A percentile compares a stretch with the other conserved stretches of the same genome.
Conservation (phyloP, 345 rosid species). For the Citrus unshiu region DNA sequence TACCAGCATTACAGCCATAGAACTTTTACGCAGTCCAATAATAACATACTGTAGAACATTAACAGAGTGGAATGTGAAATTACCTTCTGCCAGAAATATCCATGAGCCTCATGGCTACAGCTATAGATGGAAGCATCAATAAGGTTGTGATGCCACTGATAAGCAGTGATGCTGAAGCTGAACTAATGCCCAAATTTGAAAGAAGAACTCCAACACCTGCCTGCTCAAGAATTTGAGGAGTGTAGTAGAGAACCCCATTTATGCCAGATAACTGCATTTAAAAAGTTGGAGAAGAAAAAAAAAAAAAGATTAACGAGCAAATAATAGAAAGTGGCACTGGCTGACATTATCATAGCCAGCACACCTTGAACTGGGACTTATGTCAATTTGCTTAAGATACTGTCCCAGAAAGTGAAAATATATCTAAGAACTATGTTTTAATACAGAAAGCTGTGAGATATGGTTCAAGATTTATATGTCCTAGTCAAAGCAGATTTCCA, state of each 20-base stretch:
- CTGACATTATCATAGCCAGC: neutral
- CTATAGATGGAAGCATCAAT: slow-evolving; percentile 93
- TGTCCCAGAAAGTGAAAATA: neutral
- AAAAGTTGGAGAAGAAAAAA: neutral
- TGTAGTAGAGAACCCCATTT: slow-evolving; percentile 94
- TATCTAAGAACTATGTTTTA: neutral
- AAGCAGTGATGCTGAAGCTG: slow-evolving; percentile 75
- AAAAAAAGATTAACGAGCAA: slow-evolving; percentile 1
- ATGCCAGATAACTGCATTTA: slow-evolving; percentile 84
- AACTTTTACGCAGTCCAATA: neutral
- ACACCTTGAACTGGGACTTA: neutral
- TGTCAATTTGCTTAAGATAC: neutral
- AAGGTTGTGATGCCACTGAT: slow-evolving; percentile 82
- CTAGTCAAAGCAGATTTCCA: neutral
- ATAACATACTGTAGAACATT: neutral
- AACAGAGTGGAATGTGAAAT: neutral
- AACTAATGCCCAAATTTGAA: slow-evolving; percentile 67
- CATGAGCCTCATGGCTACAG: slow-evolving; percentile 96
- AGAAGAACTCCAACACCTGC: slow-evolving; percentile 92
- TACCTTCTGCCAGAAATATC: slow-evolving; percentile 94
- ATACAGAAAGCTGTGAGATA: neutral
- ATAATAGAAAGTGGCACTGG: neutral
- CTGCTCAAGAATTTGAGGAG: slow-evolving; percentile 96
- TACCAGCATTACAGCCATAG: neutral
- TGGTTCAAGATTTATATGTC: neutral